These are phyloP conservation scores for Closterium sp. DNA, from an alignment of 139 green algal genomes.

Conservation along the genomic window DNA sequence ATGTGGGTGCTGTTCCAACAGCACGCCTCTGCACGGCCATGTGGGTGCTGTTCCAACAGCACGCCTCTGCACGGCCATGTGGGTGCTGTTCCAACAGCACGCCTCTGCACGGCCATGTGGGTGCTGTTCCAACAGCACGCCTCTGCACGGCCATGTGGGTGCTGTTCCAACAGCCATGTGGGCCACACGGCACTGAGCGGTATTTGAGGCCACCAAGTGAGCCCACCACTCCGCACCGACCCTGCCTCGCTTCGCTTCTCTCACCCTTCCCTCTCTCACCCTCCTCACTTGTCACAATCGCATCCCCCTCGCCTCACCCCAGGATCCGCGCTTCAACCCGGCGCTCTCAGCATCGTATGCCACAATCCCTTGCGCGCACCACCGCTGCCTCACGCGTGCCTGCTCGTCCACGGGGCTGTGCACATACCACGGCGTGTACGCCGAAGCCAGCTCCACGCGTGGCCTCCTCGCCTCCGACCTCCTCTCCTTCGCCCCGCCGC, in stretches of 20 bases:
- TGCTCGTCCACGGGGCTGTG: conserved; percentile 52
- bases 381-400: background rate
- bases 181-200: too few species aligned
- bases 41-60: too few species aligned
- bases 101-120: too few species aligned
- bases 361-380: background rate
- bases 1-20: too few species aligned
- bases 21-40: too few species aligned
- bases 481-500: conserved; percentile 6
- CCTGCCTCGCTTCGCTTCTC: background rate
- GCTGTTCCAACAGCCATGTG: too few species aligned
- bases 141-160: too few species aligned
- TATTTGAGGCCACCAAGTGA: too few species aligned
- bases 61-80: too few species aligned
- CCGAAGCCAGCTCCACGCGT: conserved; percentile 47
- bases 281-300: background rate
- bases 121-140: too few species aligned
- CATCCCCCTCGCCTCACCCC: background rate
- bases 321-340: background rate
- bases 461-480: conserved; percentile 48
- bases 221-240: background rate
- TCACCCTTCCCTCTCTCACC: background rate
- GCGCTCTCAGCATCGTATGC: background rate
- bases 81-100: too few species aligned
- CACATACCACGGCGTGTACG: conserved; percentile 78